phyloP scores from a whole-genome alignment of 2,329 filamentous ascomycete species.

The Epichloe sp. region DNA sequence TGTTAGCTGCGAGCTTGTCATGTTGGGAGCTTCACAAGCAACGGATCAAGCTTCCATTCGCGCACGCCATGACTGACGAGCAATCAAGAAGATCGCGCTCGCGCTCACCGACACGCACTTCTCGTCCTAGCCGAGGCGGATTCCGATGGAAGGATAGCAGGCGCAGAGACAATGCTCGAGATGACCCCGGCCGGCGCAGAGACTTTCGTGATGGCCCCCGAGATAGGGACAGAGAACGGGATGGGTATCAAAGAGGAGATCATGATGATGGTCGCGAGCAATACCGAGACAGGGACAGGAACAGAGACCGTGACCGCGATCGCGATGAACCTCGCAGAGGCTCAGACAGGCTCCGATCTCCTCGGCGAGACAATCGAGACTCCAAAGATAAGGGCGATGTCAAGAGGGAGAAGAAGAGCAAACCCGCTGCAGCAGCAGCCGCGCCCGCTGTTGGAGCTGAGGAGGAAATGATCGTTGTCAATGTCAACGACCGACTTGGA shows the following conservation, averaged over 20 bases:
- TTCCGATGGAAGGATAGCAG: constrained; percentile 48
- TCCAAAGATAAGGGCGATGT: constrained; percentile 20
- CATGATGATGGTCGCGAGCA: constrained; percentile 17
- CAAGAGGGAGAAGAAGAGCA: constrained; percentile 24
- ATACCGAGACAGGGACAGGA: constrained; percentile 11
- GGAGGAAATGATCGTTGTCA: constrained; percentile 85
- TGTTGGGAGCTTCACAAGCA: background rate
- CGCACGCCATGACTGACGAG: constrained; percentile 12
- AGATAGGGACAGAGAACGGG: constrained; percentile 18
- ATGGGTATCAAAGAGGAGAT: constrained; percentile 12
- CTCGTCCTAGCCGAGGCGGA: constrained; percentile 25
- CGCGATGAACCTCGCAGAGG: constrained; percentile 8
- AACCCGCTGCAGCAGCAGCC: constrained; percentile 11
- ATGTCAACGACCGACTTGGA: constrained; percentile 88
- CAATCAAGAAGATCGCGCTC: constrained; percentile 13
- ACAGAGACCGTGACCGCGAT: constrained; percentile 14
- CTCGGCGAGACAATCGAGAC: constrained; percentile 14
- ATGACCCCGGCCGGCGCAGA: constrained; percentile 23
- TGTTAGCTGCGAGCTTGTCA: background rate
- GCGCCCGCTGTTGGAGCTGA: constrained; percentile 20
- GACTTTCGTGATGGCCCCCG: constrained; percentile 33
- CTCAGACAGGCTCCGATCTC: constrained; percentile 9
- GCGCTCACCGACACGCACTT: constrained; percentile 14
- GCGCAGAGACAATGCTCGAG: constrained; percentile 28
- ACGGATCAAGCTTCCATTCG: background rate